phyloP scores from a whole-genome alignment of 202 grass and related monocot species.

The Musa balbisiana region DNA sequence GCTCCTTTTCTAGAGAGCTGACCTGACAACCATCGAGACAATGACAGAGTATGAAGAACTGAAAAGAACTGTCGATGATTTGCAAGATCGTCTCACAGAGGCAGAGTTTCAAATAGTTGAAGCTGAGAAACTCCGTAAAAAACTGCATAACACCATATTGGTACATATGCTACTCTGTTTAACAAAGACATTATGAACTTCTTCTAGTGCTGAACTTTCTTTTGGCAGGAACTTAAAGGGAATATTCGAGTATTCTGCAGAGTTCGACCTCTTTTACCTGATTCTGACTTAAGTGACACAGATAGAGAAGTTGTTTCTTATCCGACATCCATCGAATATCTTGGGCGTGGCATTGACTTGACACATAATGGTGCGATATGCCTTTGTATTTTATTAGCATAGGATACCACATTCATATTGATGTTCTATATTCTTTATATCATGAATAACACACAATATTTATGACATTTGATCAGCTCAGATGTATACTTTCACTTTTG shows the following conservation, averaged over 20 bases:
- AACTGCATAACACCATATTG: constrained; percentile 91
- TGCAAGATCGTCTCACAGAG: constrained; percentile 60
- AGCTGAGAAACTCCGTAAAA: constrained; percentile 80
- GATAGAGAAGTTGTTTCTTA: constrained; percentile 57
- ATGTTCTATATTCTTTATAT: constrained; percentile 24
- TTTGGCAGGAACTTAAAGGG: constrained; percentile 83
- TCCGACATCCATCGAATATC: constrained; percentile 59
- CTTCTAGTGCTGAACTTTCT: neutral
- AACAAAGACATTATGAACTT: neutral
- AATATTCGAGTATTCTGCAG: constrained; percentile 97
- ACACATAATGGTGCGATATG: constrained; percentile 41
- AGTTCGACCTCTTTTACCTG: constrained; percentile 61
- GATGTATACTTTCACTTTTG: constrained; percentile 71
- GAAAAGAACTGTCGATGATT: constrained; percentile 51
- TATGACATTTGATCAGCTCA: constrained; percentile 35
- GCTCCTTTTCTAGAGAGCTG: constrained; percentile 50
- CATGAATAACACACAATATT: neutral
- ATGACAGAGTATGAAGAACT: constrained; percentile 67
- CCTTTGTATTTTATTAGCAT: constrained; percentile 8
- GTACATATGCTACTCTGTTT: constrained; percentile 21
- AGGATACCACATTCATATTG: neutral
- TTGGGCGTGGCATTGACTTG: constrained; percentile 71
- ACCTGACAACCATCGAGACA: constrained; percentile 55
- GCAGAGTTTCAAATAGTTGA: constrained; percentile 74
- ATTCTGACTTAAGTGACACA: constrained; percentile 32